These are phyloP conservation scores for Podaxis sp. DNA, from an alignment of 768 basidiomycete genomes.

Conservation along the genomic window DNA sequence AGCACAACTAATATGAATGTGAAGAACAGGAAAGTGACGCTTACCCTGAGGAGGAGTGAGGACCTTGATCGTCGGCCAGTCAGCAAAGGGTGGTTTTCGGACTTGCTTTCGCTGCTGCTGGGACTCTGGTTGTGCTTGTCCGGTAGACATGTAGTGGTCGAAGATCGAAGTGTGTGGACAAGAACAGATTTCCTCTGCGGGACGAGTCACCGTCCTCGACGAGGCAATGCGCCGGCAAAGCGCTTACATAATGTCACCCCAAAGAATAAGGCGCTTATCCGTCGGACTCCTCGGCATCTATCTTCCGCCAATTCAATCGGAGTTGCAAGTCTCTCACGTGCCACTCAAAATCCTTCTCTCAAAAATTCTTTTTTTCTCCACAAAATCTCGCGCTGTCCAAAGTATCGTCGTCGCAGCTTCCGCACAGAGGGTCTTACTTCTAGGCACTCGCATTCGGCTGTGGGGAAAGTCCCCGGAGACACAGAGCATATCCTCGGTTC, in stretches of 20 bases:
- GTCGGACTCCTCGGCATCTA: neutral
- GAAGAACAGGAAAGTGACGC: constrained; percentile 4
- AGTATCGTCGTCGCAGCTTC: constrained; percentile 87
- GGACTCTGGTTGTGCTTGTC: constrained; percentile 27
- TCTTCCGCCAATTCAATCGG: constrained; percentile 20
- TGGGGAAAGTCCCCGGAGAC: constrained; percentile 95
- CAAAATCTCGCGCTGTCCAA: constrained; percentile 52
- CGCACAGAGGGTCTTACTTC: constrained; percentile 55
- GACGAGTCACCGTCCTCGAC: constrained; percentile 12
- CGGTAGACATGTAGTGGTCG: constrained; percentile 16
- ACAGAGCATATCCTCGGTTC: constrained; percentile 64
- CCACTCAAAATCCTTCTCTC: constrained; percentile 15
- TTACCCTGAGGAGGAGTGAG: constrained; percentile 51
- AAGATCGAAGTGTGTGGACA: constrained; percentile 11
- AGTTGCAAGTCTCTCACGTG: constrained; percentile 21
- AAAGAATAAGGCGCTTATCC: neutral
- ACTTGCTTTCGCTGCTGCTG: constrained; percentile 32
- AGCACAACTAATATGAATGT: constrained; percentile 9
- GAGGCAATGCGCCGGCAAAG: constrained; percentile 9
- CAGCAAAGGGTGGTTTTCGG: constrained; percentile 40
- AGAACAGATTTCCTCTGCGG: constrained; percentile 4
- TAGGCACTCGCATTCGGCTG: constrained; percentile 56
- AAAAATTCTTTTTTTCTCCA: constrained; percentile 24
- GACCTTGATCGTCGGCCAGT: constrained; percentile 56
- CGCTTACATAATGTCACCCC: constrained; percentile 6